Conservation (phyloP, 2,329 filamentous ascomycete genomes). For the Talaromyces piceae region DNA sequence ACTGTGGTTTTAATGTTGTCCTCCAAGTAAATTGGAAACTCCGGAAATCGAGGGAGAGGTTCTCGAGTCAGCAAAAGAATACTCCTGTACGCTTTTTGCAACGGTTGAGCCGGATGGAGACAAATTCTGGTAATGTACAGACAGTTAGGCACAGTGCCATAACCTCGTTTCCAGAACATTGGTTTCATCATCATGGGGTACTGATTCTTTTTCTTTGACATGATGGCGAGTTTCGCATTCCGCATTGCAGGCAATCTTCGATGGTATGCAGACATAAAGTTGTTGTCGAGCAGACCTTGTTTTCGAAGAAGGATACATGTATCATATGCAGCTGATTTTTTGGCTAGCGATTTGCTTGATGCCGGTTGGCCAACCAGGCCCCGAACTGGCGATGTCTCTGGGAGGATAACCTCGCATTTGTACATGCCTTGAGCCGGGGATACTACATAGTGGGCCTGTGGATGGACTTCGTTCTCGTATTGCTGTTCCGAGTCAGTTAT, state of each 20-base stretch:
- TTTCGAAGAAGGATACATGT: conserved; percentile 64
- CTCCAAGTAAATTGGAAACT: conserved; percentile 66
- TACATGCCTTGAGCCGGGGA: conserved; percentile 52
- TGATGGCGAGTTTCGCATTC: conserved; percentile 80
- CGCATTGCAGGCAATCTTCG: conserved; percentile 71
- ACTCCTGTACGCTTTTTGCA: conserved; percentile 55
- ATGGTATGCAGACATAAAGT: conserved; percentile 65
- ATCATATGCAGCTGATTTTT: conserved; percentile 82
- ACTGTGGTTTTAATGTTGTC: conserved; percentile 54
- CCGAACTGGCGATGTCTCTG: conserved; percentile 63
- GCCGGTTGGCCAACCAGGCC: conserved; percentile 57
- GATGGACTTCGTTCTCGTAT: conserved; percentile 41
- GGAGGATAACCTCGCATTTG: conserved; percentile 71
- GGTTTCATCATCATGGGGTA: conserved; percentile 80
- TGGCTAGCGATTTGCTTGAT: conserved; percentile 67
- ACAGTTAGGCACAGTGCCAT: conserved; percentile 39
- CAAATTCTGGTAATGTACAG: conserved; percentile 58
- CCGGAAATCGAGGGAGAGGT: conserved; percentile 56
- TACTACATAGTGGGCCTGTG: conserved; percentile 56
- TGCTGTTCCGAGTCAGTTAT: conserved; percentile 23
- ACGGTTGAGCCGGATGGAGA: conserved; percentile 48
- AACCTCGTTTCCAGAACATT: conserved; percentile 54
- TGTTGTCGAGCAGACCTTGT: conserved; percentile 60
- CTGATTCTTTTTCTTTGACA: conserved; percentile 62
- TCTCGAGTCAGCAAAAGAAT: conserved; percentile 65